Base-by-base conservation (phyloP, 73 alveolate genomes). In the Paramecium tetraurelia region DNA sequence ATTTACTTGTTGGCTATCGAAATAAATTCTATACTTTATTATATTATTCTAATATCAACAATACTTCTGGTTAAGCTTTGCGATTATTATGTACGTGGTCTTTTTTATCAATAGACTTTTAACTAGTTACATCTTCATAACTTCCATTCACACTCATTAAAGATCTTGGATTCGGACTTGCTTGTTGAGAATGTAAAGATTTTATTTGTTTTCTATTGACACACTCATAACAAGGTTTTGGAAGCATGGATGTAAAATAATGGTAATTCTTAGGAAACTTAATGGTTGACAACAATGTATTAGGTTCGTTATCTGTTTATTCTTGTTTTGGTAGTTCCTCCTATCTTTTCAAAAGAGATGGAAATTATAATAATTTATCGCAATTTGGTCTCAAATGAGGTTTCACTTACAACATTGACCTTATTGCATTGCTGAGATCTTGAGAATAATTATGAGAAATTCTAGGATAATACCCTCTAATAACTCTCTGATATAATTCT, bases 381-480 rank as follows among this genome's bases (percentile, higher is more conserved):
- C 97, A 94, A 14, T 92, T 93, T 3, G 98, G 98, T 29, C 98
- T 92, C 33, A 92, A 72, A 48, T 93, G 95, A 4, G 98, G 97
- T 43, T 93, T 63, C 27, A 95, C 95, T 84, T 92, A 72, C 4
- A 95, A 38, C 93, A 95, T 83, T 31, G 92, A 41, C 31, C 95
- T 86, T 38, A 95, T 95, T 35, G 92, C 92, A 94, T 86, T 86
- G 92, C 85, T 93, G 53, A 95, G 96, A 76, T 95, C 96, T 85
- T 95, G 70, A 7, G 96, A 92, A 94, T 87, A 95, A 85, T 92
- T 85, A 40, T 92, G 87, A 9, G 92, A 89, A 18, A 95, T 95
- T 92, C 94, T 92, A 21, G 96, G 98, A 83, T 95, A 95, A 92
- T 94, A 89, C 2, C 98, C 97, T 92, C 90, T 92, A 86, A 95